These are phyloP conservation scores for Amanita jacksonii DNA, from an alignment of 768 basidiomycete genomes.

Conservation along the genomic window DNA sequence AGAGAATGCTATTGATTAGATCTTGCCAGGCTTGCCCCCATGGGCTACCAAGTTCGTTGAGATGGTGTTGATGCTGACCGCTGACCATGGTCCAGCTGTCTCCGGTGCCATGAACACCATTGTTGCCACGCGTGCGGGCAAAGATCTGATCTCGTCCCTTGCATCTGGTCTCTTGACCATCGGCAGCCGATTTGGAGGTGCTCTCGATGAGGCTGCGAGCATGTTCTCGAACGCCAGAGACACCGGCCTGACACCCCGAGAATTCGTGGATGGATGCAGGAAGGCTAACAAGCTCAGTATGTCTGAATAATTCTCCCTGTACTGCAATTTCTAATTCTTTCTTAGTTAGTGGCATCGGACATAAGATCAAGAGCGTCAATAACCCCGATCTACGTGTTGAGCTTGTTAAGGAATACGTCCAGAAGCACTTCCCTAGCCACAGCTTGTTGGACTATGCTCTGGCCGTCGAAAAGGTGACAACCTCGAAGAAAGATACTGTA, in stretches of 20 bases:
- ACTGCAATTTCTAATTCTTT: background rate
- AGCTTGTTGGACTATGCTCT: slow-evolving; percentile 89
- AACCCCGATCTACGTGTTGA: slow-evolving; percentile 92
- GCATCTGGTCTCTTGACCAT: slow-evolving; percentile 96
- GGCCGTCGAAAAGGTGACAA: slow-evolving; percentile 96
- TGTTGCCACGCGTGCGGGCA: slow-evolving; percentile 97
- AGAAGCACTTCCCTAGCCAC: slow-evolving; percentile 93
- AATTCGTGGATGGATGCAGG: slow-evolving; percentile 91
- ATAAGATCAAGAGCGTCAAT: slow-evolving; percentile 99
- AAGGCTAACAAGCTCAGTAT: slow-evolving; percentile 90
- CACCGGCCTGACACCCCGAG: slow-evolving; percentile 90
- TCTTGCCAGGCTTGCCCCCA: slow-evolving; percentile 49
- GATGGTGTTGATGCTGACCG: slow-evolving; percentile 99
- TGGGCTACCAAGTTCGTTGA: slow-evolving; percentile 99
- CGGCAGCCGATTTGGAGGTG: slow-evolving; percentile 97
- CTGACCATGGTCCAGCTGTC: slow-evolving; percentile 97
- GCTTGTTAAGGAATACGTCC: slow-evolving; percentile 92
- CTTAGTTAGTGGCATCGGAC: slow-evolving; percentile 91
- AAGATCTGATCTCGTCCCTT: slow-evolving; percentile 94
- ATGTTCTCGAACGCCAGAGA: slow-evolving; percentile 94
- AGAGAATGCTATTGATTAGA: background rate
- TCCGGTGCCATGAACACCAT: slow-evolving; percentile 99
- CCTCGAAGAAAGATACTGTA: slow-evolving; percentile 93
- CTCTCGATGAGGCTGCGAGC: slow-evolving; percentile 90
- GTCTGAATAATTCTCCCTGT: slow-evolving; percentile 19